Evolutionary conservation across 768 basidiomycete genomes (phyloP), one percentile per base, ranked within the genome.

Genomic region (Lactarius pseudohatsudake): DNA sequence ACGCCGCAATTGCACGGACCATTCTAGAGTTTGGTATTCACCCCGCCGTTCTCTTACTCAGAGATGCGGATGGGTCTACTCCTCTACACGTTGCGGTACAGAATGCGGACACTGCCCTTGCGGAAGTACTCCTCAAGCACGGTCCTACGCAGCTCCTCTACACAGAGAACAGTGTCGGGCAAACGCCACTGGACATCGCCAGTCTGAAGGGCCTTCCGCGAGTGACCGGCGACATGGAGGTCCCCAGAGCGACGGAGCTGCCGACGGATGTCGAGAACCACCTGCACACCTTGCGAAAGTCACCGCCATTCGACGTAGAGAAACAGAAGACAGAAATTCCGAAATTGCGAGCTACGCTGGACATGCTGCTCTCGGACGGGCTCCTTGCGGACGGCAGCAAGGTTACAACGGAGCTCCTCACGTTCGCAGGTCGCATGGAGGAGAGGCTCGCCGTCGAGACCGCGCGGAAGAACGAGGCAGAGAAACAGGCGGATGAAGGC

Each of bases 21-120:
- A 67, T 78, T 36, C 71, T 85, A 45, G 69, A 84, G 16, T 74
- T 77, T 4, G 80, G 79, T 55, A 76, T 78, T 9, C 76, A 74
- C 47, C 65, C 78, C 0, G 71, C 77, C 11, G 43, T 66, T 5
- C 74, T 81, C 30, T 70, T 81, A 4, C 69, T 77, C 10, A 81
- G 78, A 41, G 81, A 87, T 70, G 76, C 77, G 30, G 77, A 80
- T 54, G 86, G 85, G 0, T 80, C 77, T 20, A 84, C 79, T 0
- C 81, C 84, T 2, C 75, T 88, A 3, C 86, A 87, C 69, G 65
- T 76, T 30, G 84, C 86, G 0, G 77, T 81, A 26, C 75, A 76
- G 9, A 34, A 63, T 0, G 76, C 77, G 28, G 79, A 67, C 64
- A 26, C 76, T 0, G 69, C 77, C 26, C 82, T 84, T 10, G 76